Evolutionary conservation across 1,139 yeast species (phyloP).

Genomic region (Scheffersomyces segobiensis): DNA sequence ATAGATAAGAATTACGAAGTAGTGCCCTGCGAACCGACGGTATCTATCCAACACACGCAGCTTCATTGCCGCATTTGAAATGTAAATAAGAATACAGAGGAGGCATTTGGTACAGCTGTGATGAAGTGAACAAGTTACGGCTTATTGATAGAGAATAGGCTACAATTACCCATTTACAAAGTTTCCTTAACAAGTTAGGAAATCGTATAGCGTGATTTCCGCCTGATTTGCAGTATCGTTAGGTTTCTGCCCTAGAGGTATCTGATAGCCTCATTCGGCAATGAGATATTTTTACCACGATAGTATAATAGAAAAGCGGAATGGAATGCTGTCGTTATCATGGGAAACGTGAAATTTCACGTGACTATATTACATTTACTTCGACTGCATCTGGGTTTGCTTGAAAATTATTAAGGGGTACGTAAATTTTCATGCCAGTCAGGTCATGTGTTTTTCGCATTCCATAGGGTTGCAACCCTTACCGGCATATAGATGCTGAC

Average conservation of each 20-base stretch:
- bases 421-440: background rate
- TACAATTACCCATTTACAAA: background rate
- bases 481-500: background rate
- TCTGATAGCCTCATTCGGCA: background rate
- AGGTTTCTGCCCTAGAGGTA: background rate
- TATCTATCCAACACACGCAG: background rate
- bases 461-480: background rate
- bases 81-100: background rate
- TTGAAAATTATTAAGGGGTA: background rate
- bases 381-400: background rate
- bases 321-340: background rate
- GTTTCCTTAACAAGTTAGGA: background rate
- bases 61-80: background rate
- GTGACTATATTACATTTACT: background rate
- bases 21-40: background rate
- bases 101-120: background rate
- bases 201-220: background rate
- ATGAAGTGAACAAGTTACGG: background rate
- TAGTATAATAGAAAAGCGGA: background rate
- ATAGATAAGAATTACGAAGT: background rate
- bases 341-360: background rate
- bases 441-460: background rate
- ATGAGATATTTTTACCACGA: background rate
- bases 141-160: no score
- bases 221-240: background rate